phyloP scores from a whole-genome alignment of 208 protist species.

The Trypanosoma boissoni region DNA sequence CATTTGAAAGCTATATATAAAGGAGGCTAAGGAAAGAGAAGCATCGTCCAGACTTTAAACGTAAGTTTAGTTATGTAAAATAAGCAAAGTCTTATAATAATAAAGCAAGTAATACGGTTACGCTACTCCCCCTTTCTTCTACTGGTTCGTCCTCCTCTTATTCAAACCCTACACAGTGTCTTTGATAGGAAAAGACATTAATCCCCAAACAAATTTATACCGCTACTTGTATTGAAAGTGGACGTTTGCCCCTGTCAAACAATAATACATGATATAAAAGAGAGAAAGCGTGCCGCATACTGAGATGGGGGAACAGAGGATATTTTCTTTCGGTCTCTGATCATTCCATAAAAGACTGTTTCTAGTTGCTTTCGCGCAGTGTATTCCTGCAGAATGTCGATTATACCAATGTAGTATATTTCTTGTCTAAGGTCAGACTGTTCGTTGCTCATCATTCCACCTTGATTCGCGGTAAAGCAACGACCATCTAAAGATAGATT shows the following conservation, averaged over 20 bases:
- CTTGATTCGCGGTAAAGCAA: conserved; percentile 78
- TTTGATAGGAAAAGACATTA: too few relatives aligned
- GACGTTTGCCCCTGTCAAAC: conserved; percentile 29
- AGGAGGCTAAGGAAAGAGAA: too few relatives aligned
- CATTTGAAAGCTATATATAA: too few relatives aligned
- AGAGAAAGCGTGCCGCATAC: conserved; percentile 86
- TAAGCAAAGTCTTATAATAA: too few relatives aligned
- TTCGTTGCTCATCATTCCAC: conserved; percentile 77
- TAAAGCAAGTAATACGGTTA: too few relatives aligned
- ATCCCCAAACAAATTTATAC: too few relatives aligned
- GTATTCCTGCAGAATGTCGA: conserved; percentile 94
- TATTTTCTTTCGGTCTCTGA: conserved; percentile 74
- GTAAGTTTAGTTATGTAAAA: too few relatives aligned
- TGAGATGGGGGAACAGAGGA: conserved; percentile 78
- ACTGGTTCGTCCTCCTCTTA: too few relatives aligned
- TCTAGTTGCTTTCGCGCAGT: conserved; percentile 80
- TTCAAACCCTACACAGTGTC: too few relatives aligned
- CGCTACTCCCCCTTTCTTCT: too few relatives aligned
- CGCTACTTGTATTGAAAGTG: too few relatives aligned
- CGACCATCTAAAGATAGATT: conserved; percentile 38
- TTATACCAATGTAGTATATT: conserved; percentile 94
- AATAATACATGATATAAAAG: conserved; percentile 90
- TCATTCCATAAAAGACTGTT: conserved; percentile 50
- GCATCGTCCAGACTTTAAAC: too few relatives aligned
- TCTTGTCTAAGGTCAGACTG: conserved; percentile 52